Percentiles rank a stretch among this genome's conserved stretches.
These are phyloP conservation scores for Leccinum broughii DNA, from an alignment of 768 basidiomycete species.

Conservation along the genomic window DNA sequence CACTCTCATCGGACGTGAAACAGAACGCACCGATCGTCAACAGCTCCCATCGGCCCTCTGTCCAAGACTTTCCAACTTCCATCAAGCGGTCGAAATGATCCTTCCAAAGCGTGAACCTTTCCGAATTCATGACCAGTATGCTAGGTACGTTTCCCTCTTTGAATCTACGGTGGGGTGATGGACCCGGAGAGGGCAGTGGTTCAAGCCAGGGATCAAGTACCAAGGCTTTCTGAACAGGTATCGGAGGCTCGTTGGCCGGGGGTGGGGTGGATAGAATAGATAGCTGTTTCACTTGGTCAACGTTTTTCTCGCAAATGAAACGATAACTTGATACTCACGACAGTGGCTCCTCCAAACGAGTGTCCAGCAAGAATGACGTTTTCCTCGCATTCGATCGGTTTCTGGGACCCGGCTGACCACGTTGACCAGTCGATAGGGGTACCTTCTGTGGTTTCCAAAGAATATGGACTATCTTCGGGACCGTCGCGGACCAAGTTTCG, in stretches of 20 bases:
- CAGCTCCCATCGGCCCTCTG: constrained; percentile 42
- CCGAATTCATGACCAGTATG: constrained; percentile 73
- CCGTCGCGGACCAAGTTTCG: constrained; percentile 46
- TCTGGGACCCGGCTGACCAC: constrained; percentile 37
- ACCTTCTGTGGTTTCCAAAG: constrained; percentile 42
- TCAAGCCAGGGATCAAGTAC: constrained; percentile 87
- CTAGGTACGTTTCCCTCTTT: constrained; percentile 30
- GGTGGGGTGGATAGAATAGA: constrained; percentile 55
- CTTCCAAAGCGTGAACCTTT: constrained; percentile 77
- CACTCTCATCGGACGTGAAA: neutral
- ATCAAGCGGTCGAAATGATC: constrained; percentile 64
- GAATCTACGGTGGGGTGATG: constrained; percentile 22
- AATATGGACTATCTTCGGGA: constrained; percentile 21
- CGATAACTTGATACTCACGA: constrained; percentile 36
- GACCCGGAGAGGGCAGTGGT: constrained; percentile 63
- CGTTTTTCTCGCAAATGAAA: neutral
- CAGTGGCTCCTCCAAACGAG: constrained; percentile 57
- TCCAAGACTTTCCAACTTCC: constrained; percentile 57
- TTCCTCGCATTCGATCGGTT: constrained; percentile 35
- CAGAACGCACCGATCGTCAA: constrained; percentile 49
- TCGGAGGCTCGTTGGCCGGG: constrained; percentile 37
- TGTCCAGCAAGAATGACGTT: constrained; percentile 50
- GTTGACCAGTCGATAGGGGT: constrained; percentile 38
- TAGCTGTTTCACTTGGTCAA: constrained; percentile 38
- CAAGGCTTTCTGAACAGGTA: constrained; percentile 60